These are phyloP conservation scores for Cyclaneusma minus DNA, from an alignment of 2,329 filamentous ascomycete genomes.

Conservation along the genomic window DNA sequence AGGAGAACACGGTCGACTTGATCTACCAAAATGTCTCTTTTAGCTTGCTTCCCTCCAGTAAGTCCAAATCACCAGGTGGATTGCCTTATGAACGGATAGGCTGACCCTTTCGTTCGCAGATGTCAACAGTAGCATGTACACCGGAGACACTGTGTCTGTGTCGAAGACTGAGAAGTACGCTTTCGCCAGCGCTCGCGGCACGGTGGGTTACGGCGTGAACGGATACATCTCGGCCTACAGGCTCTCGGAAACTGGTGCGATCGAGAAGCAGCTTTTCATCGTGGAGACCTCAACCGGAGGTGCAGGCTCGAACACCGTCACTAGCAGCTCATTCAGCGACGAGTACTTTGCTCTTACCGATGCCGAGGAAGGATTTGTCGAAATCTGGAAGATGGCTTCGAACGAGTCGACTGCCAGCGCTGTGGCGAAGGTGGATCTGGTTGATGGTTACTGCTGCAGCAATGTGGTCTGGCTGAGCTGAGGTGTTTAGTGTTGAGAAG, in stretches of 20 bases:
- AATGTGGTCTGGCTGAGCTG: constrained; percentile 9
- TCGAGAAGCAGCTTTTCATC: constrained; percentile 6
- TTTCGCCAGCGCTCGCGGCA: constrained; percentile 7
- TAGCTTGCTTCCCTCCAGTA: constrained; percentile 6
- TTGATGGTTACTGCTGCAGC: constrained; percentile 7
- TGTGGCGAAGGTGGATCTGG: constrained; percentile 6
- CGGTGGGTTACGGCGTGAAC: constrained; percentile 4
- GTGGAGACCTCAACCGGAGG: constrained; percentile 5
- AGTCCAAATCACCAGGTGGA: too few species aligned
- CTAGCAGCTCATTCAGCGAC: constrained; percentile 6
- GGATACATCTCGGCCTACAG: constrained; percentile 8
- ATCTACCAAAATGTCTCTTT: constrained; percentile 5
- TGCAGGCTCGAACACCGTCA: constrained; percentile 5
- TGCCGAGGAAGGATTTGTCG: constrained; percentile 6
- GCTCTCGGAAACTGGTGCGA: constrained; percentile 3
- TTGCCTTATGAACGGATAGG: background rate
- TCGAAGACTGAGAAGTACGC: background rate
- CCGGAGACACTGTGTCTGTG: background rate
- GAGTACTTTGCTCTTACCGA: constrained; percentile 8
- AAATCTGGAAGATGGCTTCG: constrained; percentile 6
- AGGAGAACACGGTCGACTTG: constrained; percentile 5
- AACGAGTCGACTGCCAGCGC: constrained; percentile 5
- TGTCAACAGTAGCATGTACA: too few species aligned
- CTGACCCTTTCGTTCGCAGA: too few species aligned
- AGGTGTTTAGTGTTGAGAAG: too few species aligned